phyloP scores from a whole-genome alignment of 2,329 filamentous ascomycete species.

The Ceratocystis papillata region DNA sequence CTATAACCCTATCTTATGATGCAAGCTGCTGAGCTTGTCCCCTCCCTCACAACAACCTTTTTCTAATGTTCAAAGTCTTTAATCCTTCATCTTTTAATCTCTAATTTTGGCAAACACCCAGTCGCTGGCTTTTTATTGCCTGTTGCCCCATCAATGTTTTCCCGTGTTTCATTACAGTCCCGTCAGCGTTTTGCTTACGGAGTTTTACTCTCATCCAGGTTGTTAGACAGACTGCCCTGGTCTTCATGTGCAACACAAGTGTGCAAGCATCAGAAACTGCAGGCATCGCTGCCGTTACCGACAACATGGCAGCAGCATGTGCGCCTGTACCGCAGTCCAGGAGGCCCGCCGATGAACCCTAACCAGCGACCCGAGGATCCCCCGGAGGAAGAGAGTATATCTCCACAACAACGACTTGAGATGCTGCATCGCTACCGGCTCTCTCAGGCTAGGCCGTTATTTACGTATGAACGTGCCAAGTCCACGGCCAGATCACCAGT shows the following conservation, averaged over 20 bases:
- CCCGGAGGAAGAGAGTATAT: constrained; percentile 15
- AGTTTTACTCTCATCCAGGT: not conserved
- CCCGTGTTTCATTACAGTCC: not conserved
- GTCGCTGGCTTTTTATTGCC: too few relatives aligned
- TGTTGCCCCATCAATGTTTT: not conserved
- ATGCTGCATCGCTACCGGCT: constrained; percentile 26
- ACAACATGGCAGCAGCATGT: not conserved
- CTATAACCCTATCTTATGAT: too few relatives aligned
- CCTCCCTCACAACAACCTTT: too few relatives aligned
- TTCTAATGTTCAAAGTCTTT: too few relatives aligned
- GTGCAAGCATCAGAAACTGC: not conserved
- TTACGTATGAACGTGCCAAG: constrained; percentile 30
- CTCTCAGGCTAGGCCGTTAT: constrained; percentile 33
- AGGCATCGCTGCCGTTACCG: too few relatives aligned
- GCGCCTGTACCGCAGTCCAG: constrained; percentile 14
- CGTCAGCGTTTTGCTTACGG: not conserved
- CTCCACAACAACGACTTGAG: constrained; percentile 14
- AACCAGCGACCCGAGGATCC: constrained; percentile 20
- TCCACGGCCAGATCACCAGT: constrained; percentile 31
- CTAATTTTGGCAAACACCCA: too few relatives aligned
- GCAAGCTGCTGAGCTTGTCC: too few relatives aligned
- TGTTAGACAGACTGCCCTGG: not conserved
- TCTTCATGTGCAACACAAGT: not conserved
- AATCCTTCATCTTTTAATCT: too few relatives aligned
- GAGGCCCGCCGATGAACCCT: constrained; percentile 22